These are phyloP conservation scores for Eremomyces bilateralis DNA, from an alignment of 495 filamentous ascomycete genomes.

Conservation along the genomic window DNA sequence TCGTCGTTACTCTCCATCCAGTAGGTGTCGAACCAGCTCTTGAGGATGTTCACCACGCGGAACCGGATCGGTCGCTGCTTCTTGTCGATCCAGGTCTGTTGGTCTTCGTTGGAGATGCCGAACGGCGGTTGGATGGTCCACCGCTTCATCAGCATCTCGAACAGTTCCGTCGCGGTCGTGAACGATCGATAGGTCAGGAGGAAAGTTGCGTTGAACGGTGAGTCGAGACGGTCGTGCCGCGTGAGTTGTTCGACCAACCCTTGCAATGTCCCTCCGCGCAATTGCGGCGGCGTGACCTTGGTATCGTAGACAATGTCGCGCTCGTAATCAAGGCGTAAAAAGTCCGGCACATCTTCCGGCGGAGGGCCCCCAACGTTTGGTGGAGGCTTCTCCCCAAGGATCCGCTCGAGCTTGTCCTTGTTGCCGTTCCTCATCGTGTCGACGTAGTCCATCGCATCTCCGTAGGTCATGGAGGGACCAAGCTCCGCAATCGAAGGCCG, in stretches of 20 bases:
- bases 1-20: constrained; percentile 94
- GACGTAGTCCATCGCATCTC: constrained; percentile 43
- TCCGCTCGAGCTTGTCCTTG: constrained; percentile 62
- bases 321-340: constrained; percentile 71
- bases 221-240: constrained; percentile 82
- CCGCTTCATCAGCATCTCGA: constrained; percentile 73
- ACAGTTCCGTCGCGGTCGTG: constrained; percentile 71
- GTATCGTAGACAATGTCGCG: constrained; percentile 74
- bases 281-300: constrained; percentile 44
- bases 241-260: constrained; percentile 93
- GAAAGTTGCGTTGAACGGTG: constrained; percentile 95
- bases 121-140: constrained; percentile 89
- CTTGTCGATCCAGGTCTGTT: constrained; percentile 70
- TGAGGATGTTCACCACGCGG: constrained; percentile 89
- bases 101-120: constrained; percentile 50
- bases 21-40: constrained; percentile 93
- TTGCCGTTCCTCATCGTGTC: constrained; percentile 39
- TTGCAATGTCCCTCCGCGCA: constrained; percentile 74
- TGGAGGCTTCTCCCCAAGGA: constrained; percentile 70
- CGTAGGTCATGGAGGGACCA: constrained; percentile 39
- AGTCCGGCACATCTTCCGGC: constrained; percentile 56
- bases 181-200: constrained; percentile 92
- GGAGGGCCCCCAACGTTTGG: constrained; percentile 25
- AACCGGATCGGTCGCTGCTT: constrained; percentile 94
- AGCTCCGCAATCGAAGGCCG: constrained; percentile 13